Base-by-base conservation (phyloP, 345 rosid genomes). In the Linum lewisii region DNA sequence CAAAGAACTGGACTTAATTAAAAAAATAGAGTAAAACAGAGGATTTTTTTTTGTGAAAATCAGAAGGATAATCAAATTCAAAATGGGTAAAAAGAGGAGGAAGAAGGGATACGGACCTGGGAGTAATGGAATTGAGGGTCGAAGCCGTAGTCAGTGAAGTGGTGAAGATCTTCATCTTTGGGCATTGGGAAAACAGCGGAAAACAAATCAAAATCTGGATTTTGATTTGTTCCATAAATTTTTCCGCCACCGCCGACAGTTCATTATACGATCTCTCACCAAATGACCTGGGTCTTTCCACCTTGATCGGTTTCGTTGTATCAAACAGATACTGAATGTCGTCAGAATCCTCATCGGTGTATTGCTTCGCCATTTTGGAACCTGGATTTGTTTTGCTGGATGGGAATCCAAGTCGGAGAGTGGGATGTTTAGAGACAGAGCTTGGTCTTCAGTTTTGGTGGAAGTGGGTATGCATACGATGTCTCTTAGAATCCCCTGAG, bases 141-240 rank as follows among this genome's bases (percentile, higher is more conserved):
- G 63, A 88, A 92, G 51, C 98, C 97, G 58, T 88, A 88, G 70
- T 92, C 98, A 25, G 78, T 86, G 81, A 84, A 86, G 70, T 79
- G 95, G 8, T 78, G 93, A 63, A 90, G 78, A 21, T 84, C 75
- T 0, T 9, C 16, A 22, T 84, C 76, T 0, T 9, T 10, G 10
- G 77, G 74, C 69, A 84, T 82, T 26, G 95, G 84, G 44, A 86
- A 84, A 0, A 83, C 56, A 0, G 97, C 95, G 32, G 85, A 76
- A n/a, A n/a, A n/a, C n/a, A n/a, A n/a, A n/a, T n/a, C n/a, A n/a
- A n/a, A n/a, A n/a, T n/a, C n/a, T n/a, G n/a, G n/a, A n/a, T n/a
- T n/a, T n/a, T n/a, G n/a, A n/a, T n/a, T n/a, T n/a, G n/a, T n/a
- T n/a, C n/a, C n/a, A n/a, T n/a, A n/a, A n/a, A n/a, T n/a, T n/a